Base-by-base conservation (phyloP, 2,329 filamentous ascomycete species). In the Elsinoe arachidis region DNA sequence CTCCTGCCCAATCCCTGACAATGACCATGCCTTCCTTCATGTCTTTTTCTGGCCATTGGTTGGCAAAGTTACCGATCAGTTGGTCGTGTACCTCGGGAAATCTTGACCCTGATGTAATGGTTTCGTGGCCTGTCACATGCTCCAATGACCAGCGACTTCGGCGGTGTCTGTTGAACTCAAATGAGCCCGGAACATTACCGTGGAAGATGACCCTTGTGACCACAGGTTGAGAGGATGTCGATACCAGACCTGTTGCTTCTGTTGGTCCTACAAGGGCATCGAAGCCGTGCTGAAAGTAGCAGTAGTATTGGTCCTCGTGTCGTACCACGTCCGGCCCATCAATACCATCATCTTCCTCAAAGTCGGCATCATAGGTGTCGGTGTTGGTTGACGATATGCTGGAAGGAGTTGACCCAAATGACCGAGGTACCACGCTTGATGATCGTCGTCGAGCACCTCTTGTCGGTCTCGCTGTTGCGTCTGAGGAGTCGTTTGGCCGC, bases 231-330 rank as follows among this genome's bases (percentile, higher is more conserved):
- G 65, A 63, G 5, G 63, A 57, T 4, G 59, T 57, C 11, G 64
- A 59, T 6, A 64, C 64, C 10, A 64, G 63, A 7, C 54, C 55
- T 19, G 33, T 56, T 47, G 60, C 5, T 15, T 41, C 47, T 23
- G 5, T 38, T 0, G 88, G 83, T 0, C 92, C 95, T n/a, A 99
- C 81, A 4, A 97, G 79, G 9, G 96, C 81, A 70, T 99, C 93
- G 67, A 99, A 95, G 1, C 93, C 93, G 61, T 96, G 85, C 63
- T 92, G 87, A 68, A 96, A 99, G 70, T 99, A 99, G 70, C 97
- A 97, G 73, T 93, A 96, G 69, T 97, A 99, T 37, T 76, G 73
- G 68, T 95, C 89, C 3, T 83, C 80, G 1, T 72, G 70, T 54
- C 84, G 83, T 43, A 82, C 80, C 14, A 82, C 69, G 2, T 75